phyloP scores from a whole-genome alignment of 345 rosid genomes.

The Barbarea vulgaris region DNA sequence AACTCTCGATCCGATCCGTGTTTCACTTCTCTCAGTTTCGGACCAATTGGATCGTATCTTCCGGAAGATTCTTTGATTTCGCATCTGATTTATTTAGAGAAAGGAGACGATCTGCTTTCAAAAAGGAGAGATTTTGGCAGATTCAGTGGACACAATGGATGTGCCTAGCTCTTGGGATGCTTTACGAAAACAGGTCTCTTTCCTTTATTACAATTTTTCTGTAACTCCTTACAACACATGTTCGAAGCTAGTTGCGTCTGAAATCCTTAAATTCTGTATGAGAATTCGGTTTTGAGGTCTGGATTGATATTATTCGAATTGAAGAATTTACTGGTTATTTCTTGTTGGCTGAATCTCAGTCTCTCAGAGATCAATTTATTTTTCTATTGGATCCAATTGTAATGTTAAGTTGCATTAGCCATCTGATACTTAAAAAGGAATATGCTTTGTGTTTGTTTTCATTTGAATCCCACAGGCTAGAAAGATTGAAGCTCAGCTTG shows the following conservation, averaged over 20 bases:
- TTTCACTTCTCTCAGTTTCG: not conserved
- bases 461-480: slow-evolving; percentile 63
- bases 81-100: not conserved
- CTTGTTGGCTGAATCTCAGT: not conserved
- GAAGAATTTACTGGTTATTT: not conserved
- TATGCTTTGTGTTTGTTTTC: slow-evolving; percentile 10
- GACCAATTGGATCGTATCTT: slow-evolving; percentile 25
- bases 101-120: not conserved
- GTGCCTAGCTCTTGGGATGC: slow-evolving; percentile 93
- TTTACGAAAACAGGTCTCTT: slow-evolving; percentile 76
- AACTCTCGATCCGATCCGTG: slow-evolving; percentile 32
- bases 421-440: not conserved
- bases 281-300: not conserved
- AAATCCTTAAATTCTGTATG: not conserved
- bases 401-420: not conserved
- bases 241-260: not conserved
- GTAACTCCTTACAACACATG: not conserved
- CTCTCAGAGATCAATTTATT: not conserved
- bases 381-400: not conserved
- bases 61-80: not conserved
- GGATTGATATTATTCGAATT: not conserved
- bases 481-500: slow-evolving; percentile 95
- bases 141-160: slow-evolving; percentile 52
- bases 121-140: slow-evolving; percentile 21
- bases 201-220: not conserved